Evolutionary conservation across 164 flowering plant species (phyloP), one percentile per base, ranked within the genome.

Genomic region (Aristolochia fimbriata): DNA sequence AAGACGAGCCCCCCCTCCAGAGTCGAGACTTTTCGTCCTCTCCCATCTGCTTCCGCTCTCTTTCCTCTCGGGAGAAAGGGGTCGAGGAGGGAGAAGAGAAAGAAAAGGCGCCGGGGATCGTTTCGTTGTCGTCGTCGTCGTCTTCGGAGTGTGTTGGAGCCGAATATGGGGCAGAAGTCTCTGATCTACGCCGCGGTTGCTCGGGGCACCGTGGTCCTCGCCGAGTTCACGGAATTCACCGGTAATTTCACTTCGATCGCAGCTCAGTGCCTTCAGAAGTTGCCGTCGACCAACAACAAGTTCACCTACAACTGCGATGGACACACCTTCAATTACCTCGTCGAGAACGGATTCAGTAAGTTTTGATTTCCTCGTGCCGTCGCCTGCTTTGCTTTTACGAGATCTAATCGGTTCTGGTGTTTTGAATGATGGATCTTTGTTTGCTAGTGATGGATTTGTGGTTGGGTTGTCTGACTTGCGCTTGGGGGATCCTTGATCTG

Each of bases 251-350:
- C 70, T 16, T 33, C 53, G 23, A 67, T 71, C 60, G 74, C 74
- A 16, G 64, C 57, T 33, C 70, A 71, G 51, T 71, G 74, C 55
- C 70, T 71, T 20, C 67, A 66, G 57, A 71, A 71, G 59, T 70
- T 71, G 19, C 74, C 74, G 11, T 47, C 70, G n/a, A 55, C 48
- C 64, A 71, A 59, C 70, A 66, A 71, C 64, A 71, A 58, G 61
- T 71, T 71, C 70, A 70, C 73, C 27, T 70, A 70, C 60, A 66
- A 62, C 60, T 70, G 73, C 67, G 73, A 70, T 19, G 58, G 59
- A 0, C 74, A 71, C 47, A 66, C 74, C 51, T 71, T 71, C 61
- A 71, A 71, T 46, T 71, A 71, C 19, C 74, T 71, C 56, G 74
- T 71, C 47, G 74, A 62, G 15, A 59, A 62, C 30, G 74, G 74